These are phyloP conservation scores for Daldinia eschscholtzii DNA, from an alignment of 2,329 filamentous ascomycete species.

Conservation along the genomic window DNA sequence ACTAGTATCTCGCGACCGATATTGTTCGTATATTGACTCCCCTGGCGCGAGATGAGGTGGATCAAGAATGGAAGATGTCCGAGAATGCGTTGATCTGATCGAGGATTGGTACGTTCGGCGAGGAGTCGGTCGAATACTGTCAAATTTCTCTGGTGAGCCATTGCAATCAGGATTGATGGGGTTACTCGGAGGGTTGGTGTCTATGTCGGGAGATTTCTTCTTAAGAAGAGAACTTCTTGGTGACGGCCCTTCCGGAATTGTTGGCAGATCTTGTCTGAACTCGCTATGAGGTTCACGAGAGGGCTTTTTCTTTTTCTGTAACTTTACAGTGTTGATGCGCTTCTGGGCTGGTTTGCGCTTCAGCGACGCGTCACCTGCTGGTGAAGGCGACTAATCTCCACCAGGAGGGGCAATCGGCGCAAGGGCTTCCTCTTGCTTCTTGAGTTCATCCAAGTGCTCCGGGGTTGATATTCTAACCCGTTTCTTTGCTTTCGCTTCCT, in stretches of 20 bases:
- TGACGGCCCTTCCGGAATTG: conserved; percentile 65
- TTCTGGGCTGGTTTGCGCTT: conserved; percentile 46
- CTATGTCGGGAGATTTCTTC: conserved; percentile 46
- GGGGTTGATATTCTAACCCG: conserved; percentile 52
- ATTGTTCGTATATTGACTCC: conserved; percentile 73
- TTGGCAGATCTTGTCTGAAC: conserved; percentile 59
- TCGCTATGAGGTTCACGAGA: conserved; percentile 51
- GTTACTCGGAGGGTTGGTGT: conserved; percentile 31
- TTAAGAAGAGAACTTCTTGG: conserved; percentile 55
- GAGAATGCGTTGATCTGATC: conserved; percentile 61
- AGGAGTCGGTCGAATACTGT: conserved; percentile 60
- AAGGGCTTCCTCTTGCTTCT: conserved; percentile 56
- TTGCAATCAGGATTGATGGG: conserved; percentile 44
- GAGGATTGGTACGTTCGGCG: conserved; percentile 67
- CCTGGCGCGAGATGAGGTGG: conserved; percentile 71
- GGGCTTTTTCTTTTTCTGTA: conserved; percentile 60
- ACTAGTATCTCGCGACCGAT: conserved; percentile 60
- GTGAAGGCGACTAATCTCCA: conserved; percentile 32
- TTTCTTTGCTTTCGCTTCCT: conserved; percentile 39
- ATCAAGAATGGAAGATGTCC: conserved; percentile 66
- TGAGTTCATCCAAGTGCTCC: conserved; percentile 54
- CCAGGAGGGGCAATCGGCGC: conserved; percentile 43
- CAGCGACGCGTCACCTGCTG: conserved; percentile 35
- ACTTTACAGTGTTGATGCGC: conserved; percentile 61
- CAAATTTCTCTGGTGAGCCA: conserved; percentile 58